A percentile compares a stretch with the other conserved stretches of the same genome.
These are phyloP conservation scores for Leishmania martiniquensis DNA, from an alignment of 208 protist species.

Conservation along the genomic window DNA sequence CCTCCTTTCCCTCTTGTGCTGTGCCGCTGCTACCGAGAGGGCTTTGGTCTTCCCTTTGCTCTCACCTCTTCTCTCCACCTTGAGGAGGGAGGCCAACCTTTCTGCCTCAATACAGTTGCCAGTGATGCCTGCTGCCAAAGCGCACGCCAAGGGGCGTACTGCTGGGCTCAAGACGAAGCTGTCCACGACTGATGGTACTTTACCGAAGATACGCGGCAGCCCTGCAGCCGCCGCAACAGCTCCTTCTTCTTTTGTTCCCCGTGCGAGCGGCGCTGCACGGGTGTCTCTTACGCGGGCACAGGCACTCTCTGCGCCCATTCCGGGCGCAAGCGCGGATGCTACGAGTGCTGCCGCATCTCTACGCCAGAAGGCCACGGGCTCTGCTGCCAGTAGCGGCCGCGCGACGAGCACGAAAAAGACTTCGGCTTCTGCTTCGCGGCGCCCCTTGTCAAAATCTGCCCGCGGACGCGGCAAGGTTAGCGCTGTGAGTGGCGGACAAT, in stretches of 20 bases:
- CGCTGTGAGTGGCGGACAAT: background rate
- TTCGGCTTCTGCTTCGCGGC: constrained; percentile 4
- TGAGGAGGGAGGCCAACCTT: background rate
- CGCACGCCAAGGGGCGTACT: constrained; percentile 3
- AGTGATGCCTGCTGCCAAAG: constrained; percentile 9
- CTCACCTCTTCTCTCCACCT: background rate
- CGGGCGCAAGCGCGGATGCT: background rate
- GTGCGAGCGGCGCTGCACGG: background rate
- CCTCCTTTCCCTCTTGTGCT: background rate
- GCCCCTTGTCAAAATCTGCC: constrained; percentile 1
- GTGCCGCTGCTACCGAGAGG: background rate
- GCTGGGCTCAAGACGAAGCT: constrained; percentile 21
- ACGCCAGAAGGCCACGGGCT: constrained; percentile 20
- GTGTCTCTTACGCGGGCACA: constrained; percentile 11
- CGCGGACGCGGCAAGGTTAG: constrained; percentile 12
- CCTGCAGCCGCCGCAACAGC: background rate
- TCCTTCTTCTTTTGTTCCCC: background rate
- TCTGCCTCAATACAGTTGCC: background rate
- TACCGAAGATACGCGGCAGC: constrained; percentile 21
- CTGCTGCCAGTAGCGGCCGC: constrained; percentile 21
- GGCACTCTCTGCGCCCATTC: background rate
- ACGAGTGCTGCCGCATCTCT: constrained; percentile 1
- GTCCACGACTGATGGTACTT: background rate
- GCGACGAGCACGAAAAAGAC: constrained; percentile 15
- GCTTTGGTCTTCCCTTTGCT: background rate